Percentiles rank a stretch among this genome's conserved stretches.
These are phyloP conservation scores for Cercophora newfieldiana DNA, from an alignment of 495 filamentous ascomycete genomes.

Conservation along the genomic window DNA sequence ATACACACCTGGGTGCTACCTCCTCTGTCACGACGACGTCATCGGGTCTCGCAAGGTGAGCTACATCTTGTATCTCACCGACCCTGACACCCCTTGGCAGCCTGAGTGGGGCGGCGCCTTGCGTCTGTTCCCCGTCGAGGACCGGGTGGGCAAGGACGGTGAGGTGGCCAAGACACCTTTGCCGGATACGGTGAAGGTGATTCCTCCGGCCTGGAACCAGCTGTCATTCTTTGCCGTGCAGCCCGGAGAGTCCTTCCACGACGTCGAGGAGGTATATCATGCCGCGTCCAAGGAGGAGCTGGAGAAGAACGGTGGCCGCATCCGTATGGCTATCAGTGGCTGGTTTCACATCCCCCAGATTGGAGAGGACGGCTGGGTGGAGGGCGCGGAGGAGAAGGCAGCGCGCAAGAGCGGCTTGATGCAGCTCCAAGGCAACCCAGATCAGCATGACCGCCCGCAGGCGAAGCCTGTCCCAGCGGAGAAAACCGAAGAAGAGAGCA, in stretches of 20 bases:
- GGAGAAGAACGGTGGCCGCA: constrained; percentile 65
- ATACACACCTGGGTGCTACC: constrained; percentile 93
- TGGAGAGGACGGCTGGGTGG: constrained; percentile 89
- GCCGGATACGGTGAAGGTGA: constrained; percentile 70
- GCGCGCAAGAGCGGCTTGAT: constrained; percentile 84
- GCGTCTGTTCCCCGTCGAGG: constrained; percentile 77
- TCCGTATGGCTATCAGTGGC: constrained; percentile 97
- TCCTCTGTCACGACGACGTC: constrained; percentile 97
- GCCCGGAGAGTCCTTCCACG: constrained; percentile 95
- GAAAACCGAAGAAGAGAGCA: constrained; percentile 36
- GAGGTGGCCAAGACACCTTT: constrained; percentile 70
- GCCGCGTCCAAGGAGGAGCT: constrained; percentile 50
- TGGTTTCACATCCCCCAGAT: constrained; percentile 99
- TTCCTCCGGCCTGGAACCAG: constrained; percentile 96
- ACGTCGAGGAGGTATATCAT: constrained; percentile 96
- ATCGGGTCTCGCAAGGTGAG: constrained; percentile 91
- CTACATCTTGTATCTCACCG: constrained; percentile 95
- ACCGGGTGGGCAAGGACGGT: constrained; percentile 64
- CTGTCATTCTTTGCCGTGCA: constrained; percentile 97
- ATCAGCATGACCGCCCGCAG: constrained; percentile 81
- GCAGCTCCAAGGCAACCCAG: constrained; percentile 88
- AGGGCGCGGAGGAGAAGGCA: constrained; percentile 83
- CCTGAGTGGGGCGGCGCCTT: constrained; percentile 92
- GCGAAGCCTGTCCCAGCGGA: constrained; percentile 55
- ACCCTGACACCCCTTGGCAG: constrained; percentile 90